Base-by-base conservation (phyloP, 2,329 filamentous ascomycete genomes). In the Exophiala aquamarina region DNA sequence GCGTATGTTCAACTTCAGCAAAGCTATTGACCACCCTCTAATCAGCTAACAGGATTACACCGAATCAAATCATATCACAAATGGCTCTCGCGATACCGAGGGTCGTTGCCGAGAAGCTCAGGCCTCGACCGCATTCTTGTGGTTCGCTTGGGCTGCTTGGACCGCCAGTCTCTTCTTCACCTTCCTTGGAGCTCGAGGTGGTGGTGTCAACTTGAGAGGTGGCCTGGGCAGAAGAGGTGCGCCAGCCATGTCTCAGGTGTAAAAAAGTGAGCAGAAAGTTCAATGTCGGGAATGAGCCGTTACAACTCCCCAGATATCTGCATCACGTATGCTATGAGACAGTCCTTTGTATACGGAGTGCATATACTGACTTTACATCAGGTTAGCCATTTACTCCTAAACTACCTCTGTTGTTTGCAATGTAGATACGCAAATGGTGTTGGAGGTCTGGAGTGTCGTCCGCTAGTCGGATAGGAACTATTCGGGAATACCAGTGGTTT, bases 41-140 rank as follows among this genome's bases (percentile, higher is more conserved):
- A 56, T 23, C 56, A 32, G 17, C 15, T 13, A 35, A 26, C 39
- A 74, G 72, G 20, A 39, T 0, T 75, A 73, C 57, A 65, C 67
- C 11, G 31, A 39, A n/a, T 46, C 38, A 53, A 77, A 77, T 45
- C 62, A 68, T 6, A 69, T 76, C 51, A 74, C 72, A 50, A 69
- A 70, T 50, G 70, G 71, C 40, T 62, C 72, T 1, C 2, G 52
- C 45, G 52, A 66, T 18, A 59, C 60, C 36, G 38, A 53, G 10
- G 71, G 70, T 50, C 67, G 72, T 41, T 78, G 75, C 58, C 72
- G 70, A 32, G 74, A 78, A 60, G 73, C 72, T 8, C 73, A 78
- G 59, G 74, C 75, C 4, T 60, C 70, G 2, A 66, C 63, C 17
- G 75, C 74, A 0, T 78, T 78, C 65, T 63, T 77, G 39, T 78